Conservation (phyloP, 2,329 filamentous ascomycete genomes). For the Monascus ruber region DNA sequence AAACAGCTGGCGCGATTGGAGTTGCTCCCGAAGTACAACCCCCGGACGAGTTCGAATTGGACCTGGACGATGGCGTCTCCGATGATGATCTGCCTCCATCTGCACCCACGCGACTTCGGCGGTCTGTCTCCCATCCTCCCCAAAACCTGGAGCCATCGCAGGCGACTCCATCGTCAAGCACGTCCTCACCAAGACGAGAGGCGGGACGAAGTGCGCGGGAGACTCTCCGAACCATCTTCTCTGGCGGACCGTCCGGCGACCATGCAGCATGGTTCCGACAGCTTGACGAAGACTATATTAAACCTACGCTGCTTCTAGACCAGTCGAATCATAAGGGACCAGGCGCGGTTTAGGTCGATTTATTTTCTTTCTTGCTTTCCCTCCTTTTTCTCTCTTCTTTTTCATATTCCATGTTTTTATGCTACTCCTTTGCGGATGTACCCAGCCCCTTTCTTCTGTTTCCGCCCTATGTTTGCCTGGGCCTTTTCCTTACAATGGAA, state of each 20-base stretch:
- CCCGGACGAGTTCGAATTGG: conserved; percentile 27
- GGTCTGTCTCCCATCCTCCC: conserved; percentile 26
- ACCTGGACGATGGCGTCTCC: conserved; percentile 28
- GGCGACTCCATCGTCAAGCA: conserved; percentile 12
- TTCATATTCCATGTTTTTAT: too few relatives aligned
- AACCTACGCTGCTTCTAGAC: conserved; percentile 78
- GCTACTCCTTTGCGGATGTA: too few relatives aligned
- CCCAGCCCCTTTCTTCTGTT: too few relatives aligned
- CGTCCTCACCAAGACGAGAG: conserved; percentile 18
- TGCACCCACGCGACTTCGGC: conserved; percentile 30
- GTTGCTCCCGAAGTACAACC: conserved; percentile 16
- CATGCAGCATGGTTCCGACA: conserved; percentile 83
- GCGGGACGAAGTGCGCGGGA: conserved; percentile 55
- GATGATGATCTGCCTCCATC: conserved; percentile 52
- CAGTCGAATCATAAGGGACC: conserved; percentile 40
- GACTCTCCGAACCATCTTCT: conserved; percentile 70
- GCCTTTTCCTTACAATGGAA: too few relatives aligned
- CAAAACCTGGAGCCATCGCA: conserved; percentile 11
- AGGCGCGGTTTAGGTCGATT: conserved; percentile 22
- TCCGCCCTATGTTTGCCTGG: too few relatives aligned
- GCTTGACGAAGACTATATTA: conserved; percentile 91
- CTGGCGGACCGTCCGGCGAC: conserved; percentile 61
- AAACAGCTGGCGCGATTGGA: conserved; percentile 23
- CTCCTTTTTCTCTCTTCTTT: too few relatives aligned
- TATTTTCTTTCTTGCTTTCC: conserved; percentile 1